phyloP scores from a whole-genome alignment of 495 filamentous ascomycete species.

The Penicillium canariense region DNA sequence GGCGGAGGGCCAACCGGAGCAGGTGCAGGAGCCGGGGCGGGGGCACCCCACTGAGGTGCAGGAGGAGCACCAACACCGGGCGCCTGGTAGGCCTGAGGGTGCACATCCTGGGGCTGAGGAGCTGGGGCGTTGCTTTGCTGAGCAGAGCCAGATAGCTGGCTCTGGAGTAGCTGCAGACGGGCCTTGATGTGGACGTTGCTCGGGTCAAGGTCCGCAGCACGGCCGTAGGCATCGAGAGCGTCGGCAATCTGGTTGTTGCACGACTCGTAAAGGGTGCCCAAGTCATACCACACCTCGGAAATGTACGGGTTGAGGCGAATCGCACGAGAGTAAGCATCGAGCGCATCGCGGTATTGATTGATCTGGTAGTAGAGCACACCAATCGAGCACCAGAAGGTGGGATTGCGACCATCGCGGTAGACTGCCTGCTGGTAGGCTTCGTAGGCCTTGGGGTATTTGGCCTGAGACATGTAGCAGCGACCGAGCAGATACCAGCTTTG shows the following conservation, averaged over 20 bases:
- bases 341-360: slow-evolving; percentile 97
- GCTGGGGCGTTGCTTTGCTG: slow-evolving; percentile 68
- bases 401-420: slow-evolving; percentile 96
- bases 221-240: slow-evolving; percentile 91
- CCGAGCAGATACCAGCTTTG: slow-evolving; percentile 99
- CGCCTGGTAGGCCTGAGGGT: slow-evolving; percentile 78
- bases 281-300: slow-evolving; percentile 98
- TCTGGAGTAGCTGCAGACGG: slow-evolving; percentile 79
- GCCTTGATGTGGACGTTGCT: slow-evolving; percentile 95
- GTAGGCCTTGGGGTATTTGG: slow-evolving; percentile 98
- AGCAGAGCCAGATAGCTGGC: slow-evolving; percentile 68
- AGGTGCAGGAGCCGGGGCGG: slow-evolving; percentile 55
- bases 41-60: slow-evolving; percentile 78
- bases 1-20: slow-evolving; percentile 61
- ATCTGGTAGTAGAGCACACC: slow-evolving; percentile 99
- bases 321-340: slow-evolving; percentile 97
- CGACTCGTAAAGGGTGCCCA: slow-evolving; percentile 97
- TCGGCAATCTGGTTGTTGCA: slow-evolving; percentile 99
- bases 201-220: slow-evolving; percentile 92
- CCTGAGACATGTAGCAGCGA: slow-evolving; percentile 98
- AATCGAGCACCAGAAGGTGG: slow-evolving; percentile 99
- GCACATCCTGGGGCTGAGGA: slow-evolving; percentile 80
- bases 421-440: slow-evolving; percentile 99
- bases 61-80: slow-evolving; percentile 68
- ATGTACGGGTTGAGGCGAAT: slow-evolving; percentile 98